Percentiles rank a stretch among this genome's conserved stretches.
Evolutionary conservation across 169 alveolate species (phyloP).

Genomic region (Cryptosporidium parvum): DNA sequence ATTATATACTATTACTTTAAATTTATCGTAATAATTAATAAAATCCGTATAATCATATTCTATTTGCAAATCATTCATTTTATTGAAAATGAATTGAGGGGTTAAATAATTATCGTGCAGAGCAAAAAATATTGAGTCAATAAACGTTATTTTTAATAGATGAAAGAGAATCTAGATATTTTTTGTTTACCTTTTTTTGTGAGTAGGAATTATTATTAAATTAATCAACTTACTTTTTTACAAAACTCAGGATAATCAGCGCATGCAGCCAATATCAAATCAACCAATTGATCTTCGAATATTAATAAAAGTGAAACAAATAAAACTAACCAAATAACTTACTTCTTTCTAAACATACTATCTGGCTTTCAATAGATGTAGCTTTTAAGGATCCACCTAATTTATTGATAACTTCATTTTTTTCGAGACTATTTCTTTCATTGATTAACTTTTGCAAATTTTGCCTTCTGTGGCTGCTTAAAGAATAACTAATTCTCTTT

Average conservation of each 20-base stretch:
- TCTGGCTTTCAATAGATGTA: slow-evolving; percentile 59
- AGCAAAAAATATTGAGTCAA: background rate
- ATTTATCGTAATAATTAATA: background rate
- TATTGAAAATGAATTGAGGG: background rate
- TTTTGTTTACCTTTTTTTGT: slow-evolving; percentile 38
- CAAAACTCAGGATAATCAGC: slow-evolving; percentile 53
- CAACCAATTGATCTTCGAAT: slow-evolving; percentile 33
- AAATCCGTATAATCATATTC: background rate
- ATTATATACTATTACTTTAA: background rate
- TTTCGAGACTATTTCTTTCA: slow-evolving; percentile 39
- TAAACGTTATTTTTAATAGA: background rate
- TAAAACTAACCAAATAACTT: slow-evolving; percentile 4
- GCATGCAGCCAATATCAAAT: slow-evolving; percentile 41
- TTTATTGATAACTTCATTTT: slow-evolving; percentile 10
- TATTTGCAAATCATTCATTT: background rate
- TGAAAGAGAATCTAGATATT: slow-evolving; percentile 47
- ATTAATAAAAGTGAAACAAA: background rate
- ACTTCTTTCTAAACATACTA: slow-evolving; percentile 64
- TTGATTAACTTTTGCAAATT: slow-evolving; percentile 19
- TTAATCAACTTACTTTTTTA: slow-evolving; percentile 28
- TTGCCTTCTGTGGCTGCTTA: slow-evolving; percentile 17
- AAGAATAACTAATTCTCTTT: slow-evolving; percentile 57
- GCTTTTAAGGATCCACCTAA: slow-evolving; percentile 46
- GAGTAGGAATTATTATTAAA: background rate
- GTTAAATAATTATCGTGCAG: background rate